These are phyloP conservation scores for Byssothecium circinans DNA, from an alignment of 2,329 filamentous ascomycete genomes.

Conservation along the genomic window DNA sequence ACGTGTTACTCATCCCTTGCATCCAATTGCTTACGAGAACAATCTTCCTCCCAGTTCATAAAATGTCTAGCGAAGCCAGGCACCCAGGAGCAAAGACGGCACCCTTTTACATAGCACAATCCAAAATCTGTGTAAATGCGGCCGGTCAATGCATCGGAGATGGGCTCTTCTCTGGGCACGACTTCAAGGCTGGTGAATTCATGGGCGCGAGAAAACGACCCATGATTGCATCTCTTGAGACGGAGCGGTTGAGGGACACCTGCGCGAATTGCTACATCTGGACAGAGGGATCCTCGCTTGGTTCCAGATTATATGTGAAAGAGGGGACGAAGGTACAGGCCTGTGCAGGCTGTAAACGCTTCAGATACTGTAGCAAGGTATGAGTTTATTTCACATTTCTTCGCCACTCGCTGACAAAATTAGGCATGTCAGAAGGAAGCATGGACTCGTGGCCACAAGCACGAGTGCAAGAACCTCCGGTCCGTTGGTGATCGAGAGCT, in stretches of 20 bases:
- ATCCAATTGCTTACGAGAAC: background rate
- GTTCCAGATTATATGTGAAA: slow-evolving; percentile 36
- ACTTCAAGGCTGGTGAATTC: slow-evolving; percentile 53
- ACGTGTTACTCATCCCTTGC: background rate
- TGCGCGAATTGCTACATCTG: slow-evolving; percentile 61
- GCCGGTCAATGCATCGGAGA: slow-evolving; percentile 45
- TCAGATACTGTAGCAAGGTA: slow-evolving; percentile 64
- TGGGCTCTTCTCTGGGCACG: slow-evolving; percentile 57
- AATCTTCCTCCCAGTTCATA: background rate
- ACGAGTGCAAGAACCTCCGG: slow-evolving; percentile 59
- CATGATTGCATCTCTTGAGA: slow-evolving; percentile 58
- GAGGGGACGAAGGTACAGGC: slow-evolving; percentile 49
- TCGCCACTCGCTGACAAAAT: background rate
- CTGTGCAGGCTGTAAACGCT: slow-evolving; percentile 60
- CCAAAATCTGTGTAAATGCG: slow-evolving; percentile 22
- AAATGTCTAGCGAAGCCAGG: background rate
- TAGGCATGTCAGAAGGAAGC: slow-evolving; percentile 61
- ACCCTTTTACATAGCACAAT: slow-evolving; percentile 26
- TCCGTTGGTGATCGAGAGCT: slow-evolving; percentile 47
- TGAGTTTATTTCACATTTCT: slow-evolving; percentile 8
- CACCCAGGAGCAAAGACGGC: background rate
- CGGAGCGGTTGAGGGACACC: slow-evolving; percentile 53
- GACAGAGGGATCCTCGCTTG: slow-evolving; percentile 35
- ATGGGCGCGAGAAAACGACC: slow-evolving; percentile 55
- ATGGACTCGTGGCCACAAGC: slow-evolving; percentile 62